Evolutionary conservation across 257 asterid genomes (phyloP).

Genomic region (Voacanga thouarsii): DNA sequence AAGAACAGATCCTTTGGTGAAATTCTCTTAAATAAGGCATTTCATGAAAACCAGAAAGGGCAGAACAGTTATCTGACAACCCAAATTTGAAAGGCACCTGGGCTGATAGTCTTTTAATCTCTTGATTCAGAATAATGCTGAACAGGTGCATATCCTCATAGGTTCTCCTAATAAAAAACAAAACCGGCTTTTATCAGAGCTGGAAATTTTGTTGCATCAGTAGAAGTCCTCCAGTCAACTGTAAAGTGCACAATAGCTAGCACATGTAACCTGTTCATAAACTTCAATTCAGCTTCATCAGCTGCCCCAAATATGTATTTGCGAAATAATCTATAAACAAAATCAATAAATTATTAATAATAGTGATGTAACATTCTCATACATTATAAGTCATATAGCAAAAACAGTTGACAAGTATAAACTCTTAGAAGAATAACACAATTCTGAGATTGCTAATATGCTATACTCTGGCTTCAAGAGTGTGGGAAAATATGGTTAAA

Average conservation of each 20-base stretch:
- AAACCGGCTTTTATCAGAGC: background rate
- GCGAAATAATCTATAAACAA: slow-evolving; percentile 34
- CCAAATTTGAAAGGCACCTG: slow-evolving; percentile 27
- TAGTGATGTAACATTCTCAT: background rate
- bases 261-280: slow-evolving; percentile 40
- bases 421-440: background rate
- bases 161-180: slow-evolving; percentile 33
- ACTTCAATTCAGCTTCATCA: slow-evolving; percentile 51
- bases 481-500: too few relatives aligned
- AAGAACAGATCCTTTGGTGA: background rate
- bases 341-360: background rate
- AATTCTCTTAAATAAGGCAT: background rate
- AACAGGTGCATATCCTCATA: slow-evolving; percentile 46
- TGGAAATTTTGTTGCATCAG: background rate
- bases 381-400: background rate
- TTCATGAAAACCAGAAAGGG: background rate
- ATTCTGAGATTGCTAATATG: background rate
- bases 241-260: slow-evolving; percentile 1
- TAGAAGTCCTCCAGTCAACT: background rate
- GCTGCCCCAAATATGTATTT: slow-evolving; percentile 53
- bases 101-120: slow-evolving; percentile 44
- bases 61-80: too few relatives aligned
- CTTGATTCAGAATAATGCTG: slow-evolving; percentile 42
- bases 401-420: background rate
- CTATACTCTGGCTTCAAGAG: background rate